Conservation (phyloP, 331 rosid species). For the Ulmus americana region DNA sequence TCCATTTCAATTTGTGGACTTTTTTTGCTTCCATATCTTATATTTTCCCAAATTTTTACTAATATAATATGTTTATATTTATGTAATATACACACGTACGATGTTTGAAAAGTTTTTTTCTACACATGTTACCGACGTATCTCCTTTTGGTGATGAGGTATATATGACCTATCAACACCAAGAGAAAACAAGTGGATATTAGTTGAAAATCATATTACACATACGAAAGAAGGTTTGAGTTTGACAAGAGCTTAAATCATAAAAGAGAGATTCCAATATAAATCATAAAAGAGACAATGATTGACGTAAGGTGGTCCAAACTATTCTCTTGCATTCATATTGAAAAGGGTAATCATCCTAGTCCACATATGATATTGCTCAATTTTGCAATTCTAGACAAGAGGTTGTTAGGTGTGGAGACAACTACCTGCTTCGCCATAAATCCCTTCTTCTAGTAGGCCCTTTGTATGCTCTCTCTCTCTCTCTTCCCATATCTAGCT, state of each 20-base stretch:
- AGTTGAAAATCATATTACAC: background rate
- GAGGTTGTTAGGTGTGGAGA: slow-evolving; percentile 36
- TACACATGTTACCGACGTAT: no score
- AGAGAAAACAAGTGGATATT: slow-evolving; percentile 4
- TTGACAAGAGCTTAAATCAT: background rate
- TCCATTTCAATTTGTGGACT: slow-evolving; percentile 23
- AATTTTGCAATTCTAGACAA: slow-evolving; percentile 15
- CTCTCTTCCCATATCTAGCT: background rate
- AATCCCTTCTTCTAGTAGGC: slow-evolving; percentile 34
- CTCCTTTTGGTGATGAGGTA: no score
- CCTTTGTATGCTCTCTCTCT: background rate
- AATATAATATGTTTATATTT: background rate
- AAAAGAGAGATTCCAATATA: slow-evolving; percentile 6
- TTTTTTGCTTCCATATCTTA: background rate
- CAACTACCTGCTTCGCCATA: slow-evolving; percentile 35
- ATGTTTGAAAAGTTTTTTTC: background rate
- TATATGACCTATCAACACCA: no score
- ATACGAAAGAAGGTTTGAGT: background rate
- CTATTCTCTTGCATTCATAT: slow-evolving; percentile 20
- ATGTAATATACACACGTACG: background rate
- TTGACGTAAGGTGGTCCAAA: slow-evolving; percentile 25
- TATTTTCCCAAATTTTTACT: background rate
- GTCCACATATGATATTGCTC: slow-evolving; percentile 35
- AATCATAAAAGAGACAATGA: slow-evolving; percentile 10
- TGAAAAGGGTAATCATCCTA: slow-evolving; percentile 19